Evolutionary conservation across 2,329 filamentous ascomycete species (phyloP).

Genomic region (Paraphoma sp.): DNA sequence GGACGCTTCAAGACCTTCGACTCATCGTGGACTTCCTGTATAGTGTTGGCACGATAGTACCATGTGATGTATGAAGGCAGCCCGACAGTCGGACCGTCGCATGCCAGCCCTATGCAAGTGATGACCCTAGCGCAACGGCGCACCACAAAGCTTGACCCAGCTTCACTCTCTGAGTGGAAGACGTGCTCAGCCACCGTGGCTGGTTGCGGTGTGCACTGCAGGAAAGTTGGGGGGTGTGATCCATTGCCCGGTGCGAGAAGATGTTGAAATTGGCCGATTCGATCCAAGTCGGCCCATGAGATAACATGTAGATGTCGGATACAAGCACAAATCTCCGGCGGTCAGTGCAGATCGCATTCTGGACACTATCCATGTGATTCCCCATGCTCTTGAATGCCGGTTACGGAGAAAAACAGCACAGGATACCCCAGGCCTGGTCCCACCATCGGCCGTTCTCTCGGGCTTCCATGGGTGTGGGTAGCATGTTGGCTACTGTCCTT

Average conservation of each 20-base stretch:
- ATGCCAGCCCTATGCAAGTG: slow-evolving; percentile 2
- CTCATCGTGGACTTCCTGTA: neutral
- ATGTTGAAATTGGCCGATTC: neutral
- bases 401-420: neutral
- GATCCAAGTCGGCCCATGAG: neutral
- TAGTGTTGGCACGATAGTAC: neutral
- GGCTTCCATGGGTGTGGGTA: neutral
- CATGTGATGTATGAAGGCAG: slow-evolving; percentile 5
- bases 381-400: neutral
- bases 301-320: neutral
- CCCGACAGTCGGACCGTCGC: neutral
- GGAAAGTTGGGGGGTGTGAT: neutral
- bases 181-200: slow-evolving; percentile 4
- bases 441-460: neutral
- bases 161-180: slow-evolving; percentile 4
- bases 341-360: neutral
- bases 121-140: neutral
- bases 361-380: neutral
- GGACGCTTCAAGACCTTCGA: slow-evolving; percentile 2
- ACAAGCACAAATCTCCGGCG: neutral
- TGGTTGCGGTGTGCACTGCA: slow-evolving; percentile 1
- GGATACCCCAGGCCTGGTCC: neutral
- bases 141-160: neutral
- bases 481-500: neutral
- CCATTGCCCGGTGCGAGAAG: neutral